Conservation (phyloP, 1,284 basidiomycete species). For the Heterobasidion parviporum region DNA sequence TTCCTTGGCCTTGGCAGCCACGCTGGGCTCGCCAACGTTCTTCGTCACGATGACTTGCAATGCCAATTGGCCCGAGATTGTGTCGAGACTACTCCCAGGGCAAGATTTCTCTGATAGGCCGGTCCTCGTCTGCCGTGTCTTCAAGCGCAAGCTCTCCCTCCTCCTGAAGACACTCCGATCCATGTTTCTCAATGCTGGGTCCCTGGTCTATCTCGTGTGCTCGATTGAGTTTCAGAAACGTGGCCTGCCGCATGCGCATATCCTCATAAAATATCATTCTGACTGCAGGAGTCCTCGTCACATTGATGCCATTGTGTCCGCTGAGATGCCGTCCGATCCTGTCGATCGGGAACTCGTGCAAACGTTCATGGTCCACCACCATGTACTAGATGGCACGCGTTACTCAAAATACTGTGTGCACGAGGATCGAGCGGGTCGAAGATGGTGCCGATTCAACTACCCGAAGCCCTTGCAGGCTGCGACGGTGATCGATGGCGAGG, state of each 20-base stretch:
- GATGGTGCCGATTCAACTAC: slow-evolving; percentile 22
- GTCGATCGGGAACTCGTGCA: slow-evolving; percentile 16
- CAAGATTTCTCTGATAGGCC: slow-evolving; percentile 25
- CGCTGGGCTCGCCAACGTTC: slow-evolving; percentile 22
- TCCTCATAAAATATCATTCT: slow-evolving; percentile 20
- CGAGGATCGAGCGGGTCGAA: background rate
- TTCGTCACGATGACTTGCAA: slow-evolving; percentile 33
- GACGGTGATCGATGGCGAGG: slow-evolving; percentile 17
- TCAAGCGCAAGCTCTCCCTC: slow-evolving; percentile 19
- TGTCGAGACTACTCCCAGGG: slow-evolving; percentile 17
- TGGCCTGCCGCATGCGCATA: slow-evolving; percentile 29
- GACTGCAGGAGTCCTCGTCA: slow-evolving; percentile 11
- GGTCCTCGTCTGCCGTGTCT: slow-evolving; percentile 24
- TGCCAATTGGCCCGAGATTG: slow-evolving; percentile 28
- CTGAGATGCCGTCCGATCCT: slow-evolving; percentile 20
- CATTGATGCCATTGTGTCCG: slow-evolving; percentile 24
- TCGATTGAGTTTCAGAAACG: slow-evolving; percentile 31
- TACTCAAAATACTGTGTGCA: slow-evolving; percentile 9
- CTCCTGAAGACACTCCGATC: slow-evolving; percentile 16
- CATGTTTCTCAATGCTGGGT: slow-evolving; percentile 18
- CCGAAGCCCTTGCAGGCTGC: slow-evolving; percentile 15
- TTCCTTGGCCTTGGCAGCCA: slow-evolving; percentile 23
- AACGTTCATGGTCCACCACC: slow-evolving; percentile 23
- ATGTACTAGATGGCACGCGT: slow-evolving; percentile 8
- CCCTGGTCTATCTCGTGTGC: slow-evolving; percentile 20